Evolutionary conservation across 345 rosid genomes (phyloP), one percentile per base, ranked within the genome.

Genomic region (Murraya paniculata): DNA sequence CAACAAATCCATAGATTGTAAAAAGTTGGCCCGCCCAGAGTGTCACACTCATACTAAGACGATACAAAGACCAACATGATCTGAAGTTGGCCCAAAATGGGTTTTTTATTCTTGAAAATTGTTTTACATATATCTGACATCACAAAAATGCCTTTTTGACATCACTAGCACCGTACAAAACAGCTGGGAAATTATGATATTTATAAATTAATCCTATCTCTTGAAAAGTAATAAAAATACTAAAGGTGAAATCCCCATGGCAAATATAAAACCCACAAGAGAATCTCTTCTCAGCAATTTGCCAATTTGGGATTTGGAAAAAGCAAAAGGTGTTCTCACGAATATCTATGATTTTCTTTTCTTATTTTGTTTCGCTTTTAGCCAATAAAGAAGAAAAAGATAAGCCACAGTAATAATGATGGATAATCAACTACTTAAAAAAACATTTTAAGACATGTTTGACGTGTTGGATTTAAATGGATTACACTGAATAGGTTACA

Each of bases 231-330:
- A 33, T 31, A 3, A 61, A 61, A 10, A 25, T 5, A 2, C 4
- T 4, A 33, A 1, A 39, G 28, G 31, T 78, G 56, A 76, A 78
- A 72, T 67, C 64, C 38, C 78, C 62, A 64, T 22, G 13, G 3
- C 58, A 77, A 56, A 68, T 3, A 19, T 48, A 67, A n/a, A 77
- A 4, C 9, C 9, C 45, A 9, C 45, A 8, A 39, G 10, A 39
- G 45, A 39, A 45, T 45, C 50, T 45, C 50, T 22, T 59, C 65
- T 19, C 72, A 7, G 36, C 59, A 30, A 66, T 73, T 83, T 64
- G 83, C 30, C 59, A 30, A 66, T 73, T 83, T 64, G 83, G 86
- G 85, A 86, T 81, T 79, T 79, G 85, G n/a, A 55, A 81, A 81
- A 81, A 72, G 74, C 72, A 61, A 58, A 68, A 83, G 65, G 24